Percentiles rank a stretch among this genome's conserved stretches.
Evolutionary conservation across 805 yeast species (phyloP).

Genomic region (Clavispora fructus): DNA sequence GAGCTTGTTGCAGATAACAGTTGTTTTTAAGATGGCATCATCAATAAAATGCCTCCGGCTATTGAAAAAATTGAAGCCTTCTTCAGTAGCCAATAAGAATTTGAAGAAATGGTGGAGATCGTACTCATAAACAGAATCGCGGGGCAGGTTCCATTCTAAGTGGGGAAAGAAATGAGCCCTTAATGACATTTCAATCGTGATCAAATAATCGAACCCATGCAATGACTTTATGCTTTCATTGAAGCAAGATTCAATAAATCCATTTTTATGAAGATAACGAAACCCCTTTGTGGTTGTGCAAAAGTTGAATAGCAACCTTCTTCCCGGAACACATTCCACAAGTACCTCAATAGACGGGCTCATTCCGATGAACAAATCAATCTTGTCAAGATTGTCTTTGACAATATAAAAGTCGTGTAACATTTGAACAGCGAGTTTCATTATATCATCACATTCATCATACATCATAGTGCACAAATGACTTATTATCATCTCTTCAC

Average conservation of each 20-base stretch:
- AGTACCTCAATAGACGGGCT: constrained; percentile 49
- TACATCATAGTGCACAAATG: constrained; percentile 63
- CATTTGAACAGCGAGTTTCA: constrained; percentile 15
- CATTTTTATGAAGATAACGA: constrained; percentile 45
- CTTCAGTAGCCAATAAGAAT: constrained; percentile 72
- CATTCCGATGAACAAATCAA: constrained; percentile 46
- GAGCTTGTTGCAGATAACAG: constrained; percentile 5
- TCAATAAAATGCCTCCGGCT: constrained; percentile 33
- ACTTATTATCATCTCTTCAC: constrained; percentile 46
- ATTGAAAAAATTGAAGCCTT: constrained; percentile 63
- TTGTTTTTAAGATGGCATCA: constrained; percentile 22
- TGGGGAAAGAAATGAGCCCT: constrained; percentile 20
- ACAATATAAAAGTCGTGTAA: constrained; percentile 17
- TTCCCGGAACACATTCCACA: constrained; percentile 24
- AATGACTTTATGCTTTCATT: constrained; percentile 6
- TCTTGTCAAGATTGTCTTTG: constrained; percentile 29
- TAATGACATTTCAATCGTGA: constrained; percentile 8
- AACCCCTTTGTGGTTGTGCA: constrained; percentile 68
- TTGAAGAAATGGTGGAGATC: constrained; percentile 62
- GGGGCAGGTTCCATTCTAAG: constrained; percentile 4
- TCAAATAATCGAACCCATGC: constrained; percentile 7
- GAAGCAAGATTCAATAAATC: constrained; percentile 26
- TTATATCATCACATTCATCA: constrained; percentile 40
- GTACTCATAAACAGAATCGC: neutral
- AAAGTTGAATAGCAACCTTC: constrained; percentile 52